Evolutionary conservation across 306 rosid species (phyloP).

Genomic region (Astragalus membranaceus): DNA sequence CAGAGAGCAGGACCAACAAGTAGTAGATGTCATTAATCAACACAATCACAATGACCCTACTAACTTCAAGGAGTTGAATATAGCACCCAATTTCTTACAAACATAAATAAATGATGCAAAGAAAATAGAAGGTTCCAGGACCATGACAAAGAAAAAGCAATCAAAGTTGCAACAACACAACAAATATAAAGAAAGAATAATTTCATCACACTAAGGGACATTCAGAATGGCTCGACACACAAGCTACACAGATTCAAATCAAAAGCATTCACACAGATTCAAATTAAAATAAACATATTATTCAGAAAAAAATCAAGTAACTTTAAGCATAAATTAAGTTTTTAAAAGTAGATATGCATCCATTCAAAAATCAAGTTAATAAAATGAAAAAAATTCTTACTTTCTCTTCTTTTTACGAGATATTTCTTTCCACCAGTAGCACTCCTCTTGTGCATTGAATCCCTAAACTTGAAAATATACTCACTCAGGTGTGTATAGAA

Average conservation of each 20-base stretch:
- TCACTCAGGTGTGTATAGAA: too few relatives aligned
- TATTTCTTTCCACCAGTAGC: too few relatives aligned
- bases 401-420: too few relatives aligned
- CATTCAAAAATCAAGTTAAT: too few relatives aligned
- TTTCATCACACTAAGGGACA: not conserved
- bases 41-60: not conserved
- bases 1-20: not conserved
- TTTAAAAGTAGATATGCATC: too few relatives aligned
- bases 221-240: not conserved
- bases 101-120: too few relatives aligned
- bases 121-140: not conserved
- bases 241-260: not conserved
- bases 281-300: too few relatives aligned
- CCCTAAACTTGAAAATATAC: too few relatives aligned
- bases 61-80: not conserved
- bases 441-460: too few relatives aligned
- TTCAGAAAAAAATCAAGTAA: too few relatives aligned
- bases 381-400: too few relatives aligned
- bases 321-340: too few relatives aligned
- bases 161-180: not conserved
- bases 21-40: not conserved
- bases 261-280: constrained; percentile 1
- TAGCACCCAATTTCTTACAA: not conserved
- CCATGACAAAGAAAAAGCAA: not conserved
- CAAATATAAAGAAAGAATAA: not conserved